Conservation (phyloP, 2,329 filamentous ascomycete genomes). For the Trichoderma aggressivum region DNA sequence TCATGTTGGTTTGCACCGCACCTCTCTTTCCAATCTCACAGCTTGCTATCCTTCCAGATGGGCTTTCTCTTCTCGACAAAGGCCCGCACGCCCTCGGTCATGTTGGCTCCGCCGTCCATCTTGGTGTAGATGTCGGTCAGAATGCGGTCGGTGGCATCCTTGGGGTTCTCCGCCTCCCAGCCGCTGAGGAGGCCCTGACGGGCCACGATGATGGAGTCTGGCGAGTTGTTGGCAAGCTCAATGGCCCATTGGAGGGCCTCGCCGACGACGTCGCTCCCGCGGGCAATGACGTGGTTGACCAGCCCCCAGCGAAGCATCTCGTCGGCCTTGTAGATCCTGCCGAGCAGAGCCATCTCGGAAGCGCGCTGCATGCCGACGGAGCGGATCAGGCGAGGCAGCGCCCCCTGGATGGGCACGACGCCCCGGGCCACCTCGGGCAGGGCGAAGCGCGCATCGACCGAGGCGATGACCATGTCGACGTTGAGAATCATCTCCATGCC, state of each 20-base stretch:
- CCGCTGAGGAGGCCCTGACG: slow-evolving; percentile 68
- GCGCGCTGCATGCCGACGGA: slow-evolving; percentile 67
- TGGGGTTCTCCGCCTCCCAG: slow-evolving; percentile 66
- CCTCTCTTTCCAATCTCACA: slow-evolving; percentile 37
- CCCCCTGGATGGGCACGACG: slow-evolving; percentile 68
- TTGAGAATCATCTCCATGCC: slow-evolving; percentile 75
- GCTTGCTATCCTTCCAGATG: slow-evolving; percentile 62
- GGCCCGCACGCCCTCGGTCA: slow-evolving; percentile 68
- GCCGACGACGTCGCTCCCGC: slow-evolving; percentile 45
- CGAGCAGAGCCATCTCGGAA: slow-evolving; percentile 67
- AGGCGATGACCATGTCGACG: slow-evolving; percentile 67
- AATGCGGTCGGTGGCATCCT: slow-evolving; percentile 57
- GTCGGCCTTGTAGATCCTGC: slow-evolving; percentile 54
- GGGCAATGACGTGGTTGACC: slow-evolving; percentile 61
- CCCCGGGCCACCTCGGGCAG: slow-evolving; percentile 70
- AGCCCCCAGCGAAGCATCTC: slow-evolving; percentile 65
- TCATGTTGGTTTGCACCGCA: not conserved
- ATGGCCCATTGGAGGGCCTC: slow-evolving; percentile 60
- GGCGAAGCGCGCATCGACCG: slow-evolving; percentile 56
- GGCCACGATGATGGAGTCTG: slow-evolving; percentile 72
- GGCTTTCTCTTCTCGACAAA: slow-evolving; percentile 75
- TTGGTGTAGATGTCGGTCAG: slow-evolving; percentile 55
- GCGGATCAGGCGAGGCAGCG: slow-evolving; percentile 62
- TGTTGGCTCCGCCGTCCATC: slow-evolving; percentile 66
- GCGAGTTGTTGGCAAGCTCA: slow-evolving; percentile 63